Evolutionary conservation across 1,284 basidiomycete genomes (phyloP), one percentile per base, ranked within the genome.

Genomic region (Cryptococcus sp.): DNA sequence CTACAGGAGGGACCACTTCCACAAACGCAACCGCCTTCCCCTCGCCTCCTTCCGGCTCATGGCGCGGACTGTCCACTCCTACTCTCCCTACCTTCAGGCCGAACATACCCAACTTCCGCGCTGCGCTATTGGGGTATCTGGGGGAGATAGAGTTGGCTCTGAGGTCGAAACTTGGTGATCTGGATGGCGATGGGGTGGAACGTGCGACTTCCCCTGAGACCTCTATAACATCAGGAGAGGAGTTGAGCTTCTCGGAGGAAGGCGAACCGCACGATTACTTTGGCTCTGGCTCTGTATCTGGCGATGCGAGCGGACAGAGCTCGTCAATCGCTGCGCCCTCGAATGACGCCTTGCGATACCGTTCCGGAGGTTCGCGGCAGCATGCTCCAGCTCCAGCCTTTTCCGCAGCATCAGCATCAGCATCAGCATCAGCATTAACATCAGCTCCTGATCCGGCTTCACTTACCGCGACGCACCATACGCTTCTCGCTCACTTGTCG

Each of bases 61-160:
- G 20, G 37, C 54, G 37, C 60, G 62, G 54, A 51, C 62, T 6
- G 58, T 62, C 20, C 44, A 57, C 43, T 61, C 51, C 50, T 52
- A 50, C 54, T 58, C 55, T 20, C 49, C 23, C 62, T 55, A 46
- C 59, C 46, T 61, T 60, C 16, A 52, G 62, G 23, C 68, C 72
- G 8, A 62, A 61, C 45, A 63, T 69, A 11, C 57, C 69, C 0
- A 69, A 69, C 15, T 66, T 79, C 5, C 70, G 75, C 16, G 59
- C 69, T 0, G 77, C 77, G 7, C 61, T 79, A 0, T 61, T 79
- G 2, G 74, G 74, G 1, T 79, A 79, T 47, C 52, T 79, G 1
- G 69, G 73, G 16, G 77, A 79, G 55, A 72, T 76, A 1, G 77
- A 79, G 52, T 53, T 64, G 4, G 72, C 75, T 2, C 48, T 79